A percentile compares a stretch with the other conserved stretches of the same genome.
Evolutionary conservation across 2,329 filamentous ascomycete genomes (phyloP).

Genomic region (Juglanconis sp.): DNA sequence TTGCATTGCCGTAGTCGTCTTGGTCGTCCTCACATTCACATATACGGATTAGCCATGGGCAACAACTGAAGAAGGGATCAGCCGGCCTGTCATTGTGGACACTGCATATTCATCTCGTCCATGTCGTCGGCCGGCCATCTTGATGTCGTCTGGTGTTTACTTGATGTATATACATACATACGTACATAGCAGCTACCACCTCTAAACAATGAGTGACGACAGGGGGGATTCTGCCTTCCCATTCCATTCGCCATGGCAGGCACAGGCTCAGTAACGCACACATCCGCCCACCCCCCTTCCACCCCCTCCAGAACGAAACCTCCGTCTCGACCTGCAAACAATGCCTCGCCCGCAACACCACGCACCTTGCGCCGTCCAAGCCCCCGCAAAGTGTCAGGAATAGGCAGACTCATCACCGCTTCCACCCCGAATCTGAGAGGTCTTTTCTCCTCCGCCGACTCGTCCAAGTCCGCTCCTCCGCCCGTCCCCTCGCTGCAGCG

Average conservation of each 20-base stretch:
- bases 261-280: too few relatives aligned
- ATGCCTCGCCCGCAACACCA: slow-evolving; percentile 11
- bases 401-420: slow-evolving; percentile 40
- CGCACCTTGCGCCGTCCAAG: slow-evolving; percentile 22
- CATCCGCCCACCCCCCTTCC: slow-evolving; percentile 12
- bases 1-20: not conserved
- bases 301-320: slow-evolving; percentile 33
- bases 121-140: not conserved
- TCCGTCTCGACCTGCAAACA: slow-evolving; percentile 30
- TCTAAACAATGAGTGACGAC: not conserved
- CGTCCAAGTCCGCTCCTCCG: slow-evolving; percentile 44
- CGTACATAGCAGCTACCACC: not conserved
- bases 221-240: too few relatives aligned
- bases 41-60: not conserved
- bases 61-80: not conserved
- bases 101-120: not conserved
- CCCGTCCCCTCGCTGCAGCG: slow-evolving; percentile 50
- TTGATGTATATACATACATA: too few relatives aligned
- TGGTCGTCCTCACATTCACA: not conserved
- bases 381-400: slow-evolving; percentile 36
- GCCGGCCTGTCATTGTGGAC: slow-evolving; percentile 4
- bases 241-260: too few relatives aligned
- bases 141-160: too few relatives aligned
- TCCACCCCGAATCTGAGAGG: slow-evolving; percentile 59
- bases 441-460: slow-evolving; percentile 39